phyloP scores from a whole-genome alignment of 148 eudicot genomes.

The Vaccinium macrocarpon region DNA sequence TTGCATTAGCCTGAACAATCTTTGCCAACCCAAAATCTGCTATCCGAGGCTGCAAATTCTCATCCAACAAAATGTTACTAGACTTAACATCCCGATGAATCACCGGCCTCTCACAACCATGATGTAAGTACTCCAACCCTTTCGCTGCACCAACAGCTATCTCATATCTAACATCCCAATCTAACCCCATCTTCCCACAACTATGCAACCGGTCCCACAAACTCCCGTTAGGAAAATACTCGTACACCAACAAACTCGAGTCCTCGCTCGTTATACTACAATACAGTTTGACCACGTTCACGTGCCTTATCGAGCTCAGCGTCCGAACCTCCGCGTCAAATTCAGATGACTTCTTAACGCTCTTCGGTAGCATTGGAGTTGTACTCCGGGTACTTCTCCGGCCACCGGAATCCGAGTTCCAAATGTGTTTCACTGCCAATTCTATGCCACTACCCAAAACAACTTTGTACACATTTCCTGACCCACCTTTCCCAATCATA shows the following conservation, averaged over 20 bases:
- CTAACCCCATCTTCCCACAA: slow-evolving; percentile 6
- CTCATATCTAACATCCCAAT: slow-evolving; percentile 21
- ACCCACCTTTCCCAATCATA: slow-evolving; percentile 85
- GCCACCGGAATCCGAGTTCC: slow-evolving; percentile 18
- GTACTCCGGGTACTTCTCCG: slow-evolving; percentile 1
- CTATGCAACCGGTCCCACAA: slow-evolving; percentile 19
- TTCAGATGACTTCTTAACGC: not conserved
- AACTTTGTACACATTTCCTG: slow-evolving; percentile 73
- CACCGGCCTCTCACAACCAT: slow-evolving; percentile 19
- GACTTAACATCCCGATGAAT: slow-evolving; percentile 22
- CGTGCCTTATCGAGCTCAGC: slow-evolving; percentile 20
- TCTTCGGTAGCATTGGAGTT: slow-evolving; percentile 13
- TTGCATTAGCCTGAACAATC: slow-evolving; percentile 11
- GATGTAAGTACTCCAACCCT: slow-evolving; percentile 24
- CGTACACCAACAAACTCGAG: slow-evolving; percentile 21
- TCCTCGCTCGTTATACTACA: slow-evolving; percentile 23
- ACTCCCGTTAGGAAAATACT: slow-evolving; percentile 20
- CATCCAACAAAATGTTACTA: slow-evolving; percentile 22
- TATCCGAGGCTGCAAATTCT: slow-evolving; percentile 15
- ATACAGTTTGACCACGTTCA: slow-evolving; percentile 21
- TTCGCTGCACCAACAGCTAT: slow-evolving; percentile 22
- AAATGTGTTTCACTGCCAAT: slow-evolving; percentile 23
- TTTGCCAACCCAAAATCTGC: slow-evolving; percentile 24
- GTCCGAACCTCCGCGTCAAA: slow-evolving; percentile 20
- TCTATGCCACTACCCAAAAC: slow-evolving; percentile 34